These are phyloP conservation scores for Trypanosoma melophagium DNA, from an alignment of 208 protist genomes.

Conservation along the genomic window DNA sequence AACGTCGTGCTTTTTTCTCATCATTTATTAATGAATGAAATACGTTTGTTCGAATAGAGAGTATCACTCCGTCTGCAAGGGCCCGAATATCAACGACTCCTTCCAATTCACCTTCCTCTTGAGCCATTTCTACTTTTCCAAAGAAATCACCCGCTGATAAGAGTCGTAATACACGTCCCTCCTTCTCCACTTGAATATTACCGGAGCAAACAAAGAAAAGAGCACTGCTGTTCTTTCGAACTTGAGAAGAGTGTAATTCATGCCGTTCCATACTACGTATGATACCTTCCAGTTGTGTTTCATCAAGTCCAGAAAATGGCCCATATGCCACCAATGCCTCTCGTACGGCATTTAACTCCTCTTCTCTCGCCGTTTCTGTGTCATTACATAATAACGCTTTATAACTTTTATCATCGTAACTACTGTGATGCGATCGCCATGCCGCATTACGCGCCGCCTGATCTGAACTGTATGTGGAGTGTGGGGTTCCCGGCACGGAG, in stretches of 20 bases:
- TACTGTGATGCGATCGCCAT: no score
- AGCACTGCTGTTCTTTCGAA: conserved; percentile 46
- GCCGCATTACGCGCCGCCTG: no score
- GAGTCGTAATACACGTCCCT: conserved; percentile 22
- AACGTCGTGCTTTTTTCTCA: conserved; percentile 42
- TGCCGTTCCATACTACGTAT: conserved; percentile 50
- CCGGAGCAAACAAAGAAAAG: conserved; percentile 66
- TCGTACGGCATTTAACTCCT: conserved; percentile 54
- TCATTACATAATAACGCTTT: no score
- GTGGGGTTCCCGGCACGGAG: no score
- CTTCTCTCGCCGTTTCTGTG: conserved; percentile 1
- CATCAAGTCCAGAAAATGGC: conserved; percentile 56
- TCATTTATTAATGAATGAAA: conserved; percentile 57
- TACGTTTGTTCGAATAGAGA: conserved; percentile 47
- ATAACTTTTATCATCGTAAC: no score
- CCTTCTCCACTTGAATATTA: conserved; percentile 35
- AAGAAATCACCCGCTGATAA: conserved; percentile 35
- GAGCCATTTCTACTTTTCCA: conserved; percentile 37
- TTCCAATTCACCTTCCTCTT: conserved; percentile 59
- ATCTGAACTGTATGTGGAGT: no score
- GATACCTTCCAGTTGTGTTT: conserved; percentile 64
- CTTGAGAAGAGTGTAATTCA: conserved; percentile 36
- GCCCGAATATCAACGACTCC: conserved; percentile 36
- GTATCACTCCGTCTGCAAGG: conserved; percentile 28
- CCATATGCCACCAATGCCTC: conserved; percentile 48